phyloP scores from a whole-genome alignment of 1,139 yeast species.

The Saccharomycopsis crataegensis region DNA sequence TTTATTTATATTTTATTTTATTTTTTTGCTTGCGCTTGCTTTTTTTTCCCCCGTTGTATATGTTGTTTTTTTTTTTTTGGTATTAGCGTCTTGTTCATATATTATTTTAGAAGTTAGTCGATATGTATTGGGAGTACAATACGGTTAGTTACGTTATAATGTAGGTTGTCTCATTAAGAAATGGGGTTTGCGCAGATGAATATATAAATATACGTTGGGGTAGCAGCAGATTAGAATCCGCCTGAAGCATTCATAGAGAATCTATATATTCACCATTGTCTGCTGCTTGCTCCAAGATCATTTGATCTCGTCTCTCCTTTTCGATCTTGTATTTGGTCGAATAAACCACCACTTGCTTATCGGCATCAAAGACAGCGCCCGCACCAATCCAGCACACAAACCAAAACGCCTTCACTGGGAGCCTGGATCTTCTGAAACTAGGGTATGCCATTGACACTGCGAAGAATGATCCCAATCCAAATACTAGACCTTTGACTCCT shows the following conservation, averaged over 20 bases:
- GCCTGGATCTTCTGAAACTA: slow-evolving; percentile 27
- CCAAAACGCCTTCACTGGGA: slow-evolving; percentile 33
- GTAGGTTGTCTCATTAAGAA: no score
- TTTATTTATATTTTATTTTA: background rate
- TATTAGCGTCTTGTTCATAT: background rate
- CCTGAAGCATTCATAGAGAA: background rate
- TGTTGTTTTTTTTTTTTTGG: background rate
- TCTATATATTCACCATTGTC: slow-evolving; percentile 22
- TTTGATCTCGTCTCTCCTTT: slow-evolving; percentile 29
- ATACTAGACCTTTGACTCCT: slow-evolving; percentile 11
- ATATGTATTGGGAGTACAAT: no score
- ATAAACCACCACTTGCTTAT: slow-evolving; percentile 29
- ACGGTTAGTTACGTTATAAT: no score
- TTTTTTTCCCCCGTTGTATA: background rate
- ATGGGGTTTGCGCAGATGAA: no score
- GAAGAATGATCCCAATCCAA: slow-evolving; percentile 9
- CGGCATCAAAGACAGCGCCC: slow-evolving; percentile 35
- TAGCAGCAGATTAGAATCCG: background rate
- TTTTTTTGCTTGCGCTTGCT: background rate
- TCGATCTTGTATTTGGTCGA: slow-evolving; percentile 29
- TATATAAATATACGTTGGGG: no score
- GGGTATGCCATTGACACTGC: slow-evolving; percentile 15
- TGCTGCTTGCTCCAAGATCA: slow-evolving; percentile 34
- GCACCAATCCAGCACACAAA: slow-evolving; percentile 33
- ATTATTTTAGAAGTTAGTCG: no score